Evolutionary conservation across 2,329 filamentous ascomycete species (phyloP), one percentile per base, ranked within the genome.

Genomic region (Lojkania enalia): DNA sequence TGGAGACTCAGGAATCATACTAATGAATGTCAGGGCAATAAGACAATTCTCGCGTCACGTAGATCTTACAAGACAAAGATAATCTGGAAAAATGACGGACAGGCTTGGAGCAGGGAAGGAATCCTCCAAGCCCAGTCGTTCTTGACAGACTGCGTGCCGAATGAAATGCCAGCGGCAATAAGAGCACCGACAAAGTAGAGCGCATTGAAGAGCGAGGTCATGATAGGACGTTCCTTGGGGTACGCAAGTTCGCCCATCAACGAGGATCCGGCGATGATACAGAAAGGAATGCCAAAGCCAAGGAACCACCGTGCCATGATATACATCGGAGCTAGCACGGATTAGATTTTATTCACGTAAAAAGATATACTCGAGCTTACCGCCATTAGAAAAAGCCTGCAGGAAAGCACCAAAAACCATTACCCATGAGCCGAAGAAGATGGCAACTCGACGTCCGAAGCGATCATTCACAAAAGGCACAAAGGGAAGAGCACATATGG

Each of bases 171-270:
- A 3, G 81, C 80, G 20, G 83, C 81, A 39, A 84, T 54, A 18
- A 76, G 69, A 29, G 72, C 71, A 33, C 81, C 82, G 43, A 83
- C 65, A 62, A 85, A 84, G 83, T 83, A 87, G 40, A 86, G 67
- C 55, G 81, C 85, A 66, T 87, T 86, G 72, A 84, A 84, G 1
- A 83, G 67, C 5, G 79, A 81, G 1, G 80, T 84, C 41, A 84
- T 54, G n/a, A 79, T 71, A 0, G 80, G 73, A 48, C 82, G 78
- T 62, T 84, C 80, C 59, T 81, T 83, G 2, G 81, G 81, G 57
- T 84, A 77, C 1, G 75, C 80, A 18, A 84, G 68, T 58, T 84
- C 82, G 64, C 80, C 81, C 20, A 84, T 79, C 38, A 84, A 66
- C 25, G 77, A 74, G 1, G 81, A 78, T 3, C 77, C 81, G 2